Evolutionary conservation across 202 grass and related monocot genomes (phyloP), one percentile per base, ranked within the genome.

Genomic region (Elaeis oleifera): DNA sequence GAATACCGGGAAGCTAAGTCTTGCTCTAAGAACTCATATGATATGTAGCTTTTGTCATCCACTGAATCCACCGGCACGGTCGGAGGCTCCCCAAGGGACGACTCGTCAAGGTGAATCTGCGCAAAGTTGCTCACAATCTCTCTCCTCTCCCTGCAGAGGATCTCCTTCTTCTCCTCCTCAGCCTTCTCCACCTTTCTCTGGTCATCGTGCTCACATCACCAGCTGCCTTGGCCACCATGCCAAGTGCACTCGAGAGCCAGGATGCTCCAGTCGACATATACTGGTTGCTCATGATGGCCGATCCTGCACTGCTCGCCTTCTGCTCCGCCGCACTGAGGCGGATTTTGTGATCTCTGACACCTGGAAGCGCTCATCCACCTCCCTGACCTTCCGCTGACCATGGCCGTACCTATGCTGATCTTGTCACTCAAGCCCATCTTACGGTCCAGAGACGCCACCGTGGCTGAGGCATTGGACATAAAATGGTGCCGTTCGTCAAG

Each of bases 201-300:
- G 94, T 81, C 85, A 89, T 77, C 0, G 82, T 64, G 74, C 74
- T 84, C 69, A 99, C 82, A 65, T 94, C 94, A 13, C 77, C 80
- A 7, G 94, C 85, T 18, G 94, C 88, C 60, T 94, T 99, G 18
- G 73, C 64, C 49, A 99, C 94, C 72, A 81, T 84, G 24, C 83
- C 68, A n/a, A 99, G 77, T 60, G 88, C 78, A 21, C 69, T 94
- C 16, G 74, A 83, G 23, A 99, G 60, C 94, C 94, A 99, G 6
- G 85, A 94, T 5, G 94, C 85, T 16, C 94, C 88, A 39, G 80
- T 82, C 18, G 94, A 92, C 23, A 99, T 88, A 27, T 99, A 99
- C 4, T 74, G 80, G 74, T 99, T 94, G 55, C 54, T 77, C 88
- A 99, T 71, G 64, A 99, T 80, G 63, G 77, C 94, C 3, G 88